Base-by-base conservation (phyloP, 2,329 filamentous ascomycete species). In the Trichoderma aggressivum region DNA sequence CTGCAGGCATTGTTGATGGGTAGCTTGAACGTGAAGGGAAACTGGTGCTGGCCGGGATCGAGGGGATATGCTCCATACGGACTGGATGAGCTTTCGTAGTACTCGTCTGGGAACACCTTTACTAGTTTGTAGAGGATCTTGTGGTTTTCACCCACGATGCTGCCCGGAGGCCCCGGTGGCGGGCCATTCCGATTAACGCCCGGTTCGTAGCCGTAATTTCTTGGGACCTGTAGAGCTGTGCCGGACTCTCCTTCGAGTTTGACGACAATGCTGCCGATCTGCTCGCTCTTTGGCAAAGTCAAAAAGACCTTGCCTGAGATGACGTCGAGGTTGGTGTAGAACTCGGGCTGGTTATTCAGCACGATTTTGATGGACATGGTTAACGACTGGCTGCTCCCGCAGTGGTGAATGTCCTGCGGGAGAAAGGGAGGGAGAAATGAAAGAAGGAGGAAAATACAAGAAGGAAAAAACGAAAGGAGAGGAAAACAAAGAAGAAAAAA, bases 191-290 rank as follows among this genome's bases (percentile, higher is more conserved):
- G 72, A 18, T 75, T 76, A 36, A 78, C 74, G 81, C 82, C 73
- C 77, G 83, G 77, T 78, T 81, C 79, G 81, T 83, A 75, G 28
- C 81, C 78, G 78, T 84, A 79, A 79, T 84, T 79, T 77, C 83
- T 75, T 75, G 88, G 82, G 73, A 87, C 79, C 81, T 83, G 79
- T 18, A 94, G 81, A 56, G 91, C 86, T 6, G 92, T 94, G 73
- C 86, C 87, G 61, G 90, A 90, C 81, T 96, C 92, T 75, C 93
- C 93, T 78, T 96, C 93, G 36, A 96, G 88, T 83, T 96, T 96
- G 77, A 95, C 92, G 47, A 93, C 85, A 73, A 96, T 90, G 66
- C 89, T 91, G 62, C 89, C 88, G 63, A 95, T 86, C 70, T 87
- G 85, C 79, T 95, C 92, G 68, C 92, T 82, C 74, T 90, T 91